Evolutionary conservation across 129 eudicot genomes (phyloP).

Genomic region (Saposhnikovia divaricata): DNA sequence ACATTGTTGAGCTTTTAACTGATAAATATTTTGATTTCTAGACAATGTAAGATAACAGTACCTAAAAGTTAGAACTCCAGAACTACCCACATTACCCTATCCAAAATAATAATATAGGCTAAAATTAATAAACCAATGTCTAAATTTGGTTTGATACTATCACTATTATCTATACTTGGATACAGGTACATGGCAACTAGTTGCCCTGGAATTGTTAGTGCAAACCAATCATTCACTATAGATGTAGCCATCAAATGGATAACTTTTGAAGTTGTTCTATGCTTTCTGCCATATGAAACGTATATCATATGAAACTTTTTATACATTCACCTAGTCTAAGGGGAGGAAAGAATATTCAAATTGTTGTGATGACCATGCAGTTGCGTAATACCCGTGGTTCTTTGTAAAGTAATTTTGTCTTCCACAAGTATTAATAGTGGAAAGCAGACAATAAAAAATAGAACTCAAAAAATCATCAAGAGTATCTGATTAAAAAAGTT

Average conservation of each 20-base stretch:
- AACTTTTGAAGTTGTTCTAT: not conserved
- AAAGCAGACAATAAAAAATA: not conserved
- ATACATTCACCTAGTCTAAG: not conserved
- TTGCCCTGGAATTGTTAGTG: not conserved
- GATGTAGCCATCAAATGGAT: not conserved
- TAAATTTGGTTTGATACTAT: not conserved
- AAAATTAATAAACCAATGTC: not conserved
- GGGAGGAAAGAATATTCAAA: not conserved
- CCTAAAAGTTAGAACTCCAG: not conserved
- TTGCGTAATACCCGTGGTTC: not conserved
- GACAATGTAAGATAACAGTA: not conserved
- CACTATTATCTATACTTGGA: not conserved
- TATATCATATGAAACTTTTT: not conserved
- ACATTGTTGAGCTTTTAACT: not conserved
- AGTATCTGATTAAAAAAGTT: no score
- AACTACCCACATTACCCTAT: not conserved
- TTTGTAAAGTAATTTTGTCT: not conserved
- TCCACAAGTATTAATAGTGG: not conserved
- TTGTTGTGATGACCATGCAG: not conserved
- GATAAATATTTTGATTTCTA: not conserved
- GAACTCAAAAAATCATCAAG: not conserved
- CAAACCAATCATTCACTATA: not conserved
- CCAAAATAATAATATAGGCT: not conserved
- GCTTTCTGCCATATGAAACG: not conserved
- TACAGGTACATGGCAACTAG: not conserved